Conservation (phyloP, 257 asterid genomes). For the Solanum appendiculatum region DNA sequence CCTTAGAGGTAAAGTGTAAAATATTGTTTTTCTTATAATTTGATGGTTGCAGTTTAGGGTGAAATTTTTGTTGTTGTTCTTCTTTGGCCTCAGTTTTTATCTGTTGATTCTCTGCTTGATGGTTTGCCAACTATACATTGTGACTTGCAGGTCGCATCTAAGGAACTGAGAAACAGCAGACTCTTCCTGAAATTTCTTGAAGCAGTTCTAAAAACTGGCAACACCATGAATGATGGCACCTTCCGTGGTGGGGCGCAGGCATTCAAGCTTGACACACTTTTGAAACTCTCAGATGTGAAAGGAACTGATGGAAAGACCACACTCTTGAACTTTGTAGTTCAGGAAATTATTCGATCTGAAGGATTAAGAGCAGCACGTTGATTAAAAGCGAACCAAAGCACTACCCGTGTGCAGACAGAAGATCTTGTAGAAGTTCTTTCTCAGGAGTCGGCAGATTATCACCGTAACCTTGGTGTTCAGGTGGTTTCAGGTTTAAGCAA, state of each 20-base stretch:
- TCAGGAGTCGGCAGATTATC: conserved; percentile 46
- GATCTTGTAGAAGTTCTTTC: conserved; percentile 42
- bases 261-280: conserved; percentile 89
- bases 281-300: conserved; percentile 80
- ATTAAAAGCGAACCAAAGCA: conserved; percentile 46
- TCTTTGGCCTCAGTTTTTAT: background rate
- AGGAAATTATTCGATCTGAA: conserved; percentile 80
- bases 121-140: background rate
- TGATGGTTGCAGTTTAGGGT: background rate
- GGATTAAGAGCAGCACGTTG: conserved; percentile 67
- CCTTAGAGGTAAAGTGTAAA: conserved; percentile 63
- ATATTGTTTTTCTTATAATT: background rate
- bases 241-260: conserved; percentile 93
- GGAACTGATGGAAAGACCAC: conserved; percentile 94
- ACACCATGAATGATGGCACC: conserved; percentile 91
- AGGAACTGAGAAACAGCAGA: conserved; percentile 71
- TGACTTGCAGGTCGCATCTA: conserved; percentile 65
- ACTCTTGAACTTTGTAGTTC: conserved; percentile 70
- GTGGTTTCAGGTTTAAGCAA: too few relatives aligned
- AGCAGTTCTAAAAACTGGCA: conserved; percentile 93
- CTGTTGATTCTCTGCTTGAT: background rate
- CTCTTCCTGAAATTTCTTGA: conserved; percentile 86
- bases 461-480: conserved; percentile 23
- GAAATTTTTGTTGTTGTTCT: background rate
- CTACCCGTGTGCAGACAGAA: conserved; percentile 61